Conservation (phyloP, 495 filamentous ascomycete genomes). For the Penicillium egyptiacum region DNA sequence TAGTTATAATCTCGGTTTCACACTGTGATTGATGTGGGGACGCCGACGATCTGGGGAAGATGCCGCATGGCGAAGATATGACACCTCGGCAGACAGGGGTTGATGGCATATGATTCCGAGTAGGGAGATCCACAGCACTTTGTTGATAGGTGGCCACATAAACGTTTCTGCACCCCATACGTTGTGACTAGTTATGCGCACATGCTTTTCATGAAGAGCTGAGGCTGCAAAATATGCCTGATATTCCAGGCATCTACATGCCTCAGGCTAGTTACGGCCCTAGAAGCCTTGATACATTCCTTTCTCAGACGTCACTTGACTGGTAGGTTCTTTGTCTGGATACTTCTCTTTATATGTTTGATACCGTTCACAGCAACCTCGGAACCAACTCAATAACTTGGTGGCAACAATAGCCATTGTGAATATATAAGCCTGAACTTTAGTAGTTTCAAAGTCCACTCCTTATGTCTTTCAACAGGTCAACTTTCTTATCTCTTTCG, state of each 20-base stretch:
- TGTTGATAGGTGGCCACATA: background rate
- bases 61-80: background rate
- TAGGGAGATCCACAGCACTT: background rate
- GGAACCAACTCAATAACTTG: background rate
- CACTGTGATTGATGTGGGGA: background rate
- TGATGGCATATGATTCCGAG: conserved; percentile 9
- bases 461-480: background rate
- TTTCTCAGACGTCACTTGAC: background rate
- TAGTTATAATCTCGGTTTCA: conserved; percentile 5
- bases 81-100: conserved; percentile 6
- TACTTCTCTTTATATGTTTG: background rate
- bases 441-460: background rate
- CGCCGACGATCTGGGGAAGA: conserved; percentile 4
- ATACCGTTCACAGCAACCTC: background rate
- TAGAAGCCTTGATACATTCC: background rate
- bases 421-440: background rate
- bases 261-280: background rate
- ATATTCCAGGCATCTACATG: background rate
- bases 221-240: background rate
- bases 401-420: background rate
- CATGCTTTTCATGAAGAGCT: background rate
- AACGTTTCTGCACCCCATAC: background rate
- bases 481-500: too few relatives aligned
- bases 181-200: background rate
- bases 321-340: background rate